A percentile compares a stretch with the other conserved stretches of the same genome.
phyloP scores from a whole-genome alignment of 805 yeast species.

The Sugiyamaella boreocaroliniensis region DNA sequence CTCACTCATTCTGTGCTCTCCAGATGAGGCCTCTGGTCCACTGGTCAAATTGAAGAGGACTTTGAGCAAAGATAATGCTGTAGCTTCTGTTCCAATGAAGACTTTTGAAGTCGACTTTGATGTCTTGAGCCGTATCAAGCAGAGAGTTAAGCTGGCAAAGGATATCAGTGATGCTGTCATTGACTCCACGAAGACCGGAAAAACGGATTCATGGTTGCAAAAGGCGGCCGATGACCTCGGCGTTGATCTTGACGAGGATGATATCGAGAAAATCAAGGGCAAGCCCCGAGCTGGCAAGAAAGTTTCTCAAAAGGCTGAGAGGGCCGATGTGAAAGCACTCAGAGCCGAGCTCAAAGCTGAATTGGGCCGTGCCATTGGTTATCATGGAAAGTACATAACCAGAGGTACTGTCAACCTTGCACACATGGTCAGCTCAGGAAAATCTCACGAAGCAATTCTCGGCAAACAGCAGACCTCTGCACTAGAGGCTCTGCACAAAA shows the following conservation, averaged over 20 bases:
- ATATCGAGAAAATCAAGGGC: conserved; percentile 42
- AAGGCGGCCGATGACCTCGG: conserved; percentile 94
- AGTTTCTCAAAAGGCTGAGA: conserved; percentile 38
- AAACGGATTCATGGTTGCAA: conserved; percentile 65
- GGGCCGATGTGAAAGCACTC: conserved; percentile 28
- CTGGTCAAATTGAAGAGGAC: conserved; percentile 49
- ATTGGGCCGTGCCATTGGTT: conserved; percentile 49
- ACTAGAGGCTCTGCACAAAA: conserved; percentile 34
- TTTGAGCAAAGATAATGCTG: conserved; percentile 29
- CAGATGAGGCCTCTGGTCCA: conserved; percentile 89
- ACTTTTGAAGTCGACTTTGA: conserved; percentile 72
- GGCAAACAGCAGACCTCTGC: conserved; percentile 70
- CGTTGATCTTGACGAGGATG: conserved; percentile 70
- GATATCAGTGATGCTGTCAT: conserved; percentile 68
- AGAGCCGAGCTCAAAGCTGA: conserved; percentile 49
- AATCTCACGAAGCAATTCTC: conserved; percentile 58
- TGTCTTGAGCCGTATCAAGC: conserved; percentile 61
- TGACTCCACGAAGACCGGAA: conserved; percentile 44
- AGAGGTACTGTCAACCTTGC: conserved; percentile 67
- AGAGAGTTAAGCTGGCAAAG: conserved; percentile 61
- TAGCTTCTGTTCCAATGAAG: conserved; percentile 41
- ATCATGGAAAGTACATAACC: conserved; percentile 62
- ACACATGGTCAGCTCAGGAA: conserved; percentile 61
- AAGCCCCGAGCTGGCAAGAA: not conserved
- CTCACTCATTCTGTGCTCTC: conserved; percentile 87